Conservation (phyloP, 169 alveolate species). For the Cryptosporidium parvum region DNA sequence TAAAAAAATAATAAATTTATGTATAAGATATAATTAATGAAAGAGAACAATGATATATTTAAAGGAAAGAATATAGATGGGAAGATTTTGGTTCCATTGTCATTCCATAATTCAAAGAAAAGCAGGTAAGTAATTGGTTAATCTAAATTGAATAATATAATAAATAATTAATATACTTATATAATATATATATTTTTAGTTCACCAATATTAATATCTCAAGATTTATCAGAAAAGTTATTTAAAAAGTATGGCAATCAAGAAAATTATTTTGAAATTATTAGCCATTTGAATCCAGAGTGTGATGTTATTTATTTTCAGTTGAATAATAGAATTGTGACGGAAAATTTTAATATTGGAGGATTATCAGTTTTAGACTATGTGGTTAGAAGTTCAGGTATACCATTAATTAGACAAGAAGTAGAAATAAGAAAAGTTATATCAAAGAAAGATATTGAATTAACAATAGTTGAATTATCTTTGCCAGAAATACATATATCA, state of each 20-base stretch:
- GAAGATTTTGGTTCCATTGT: constrained; percentile 32
- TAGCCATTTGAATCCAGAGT: not conserved
- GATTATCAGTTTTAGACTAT: constrained; percentile 27
- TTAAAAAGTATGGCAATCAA: not conserved
- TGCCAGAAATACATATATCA: constrained; percentile 49
- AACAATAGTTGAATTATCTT: constrained; percentile 31
- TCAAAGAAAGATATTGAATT: constrained; percentile 18
- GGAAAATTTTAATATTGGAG: constrained; percentile 5
- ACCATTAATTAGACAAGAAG: constrained; percentile 52
- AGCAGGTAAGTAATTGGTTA: constrained; percentile 27
- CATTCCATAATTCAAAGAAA: constrained; percentile 70
- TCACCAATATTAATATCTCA: constrained; percentile 23
- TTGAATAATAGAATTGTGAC: not conserved
- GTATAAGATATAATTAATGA: not conserved
- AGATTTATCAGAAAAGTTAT: constrained; percentile 1
- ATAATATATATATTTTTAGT: not conserved
- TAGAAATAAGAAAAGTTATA: constrained; percentile 15
- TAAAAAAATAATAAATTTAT: constrained; percentile 2
- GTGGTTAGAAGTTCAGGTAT: constrained; percentile 35
- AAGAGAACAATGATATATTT: not conserved
- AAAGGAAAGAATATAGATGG: not conserved
- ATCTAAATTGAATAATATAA: not conserved
- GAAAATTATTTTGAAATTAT: constrained; percentile 1
- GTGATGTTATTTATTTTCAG: constrained; percentile 14
- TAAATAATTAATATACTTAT: not conserved